Percentiles rank a stretch among this genome's conserved stretches.
Evolutionary conservation across 108 stramenopile genomes (phyloP).

Genomic region (Parmales sp.): DNA sequence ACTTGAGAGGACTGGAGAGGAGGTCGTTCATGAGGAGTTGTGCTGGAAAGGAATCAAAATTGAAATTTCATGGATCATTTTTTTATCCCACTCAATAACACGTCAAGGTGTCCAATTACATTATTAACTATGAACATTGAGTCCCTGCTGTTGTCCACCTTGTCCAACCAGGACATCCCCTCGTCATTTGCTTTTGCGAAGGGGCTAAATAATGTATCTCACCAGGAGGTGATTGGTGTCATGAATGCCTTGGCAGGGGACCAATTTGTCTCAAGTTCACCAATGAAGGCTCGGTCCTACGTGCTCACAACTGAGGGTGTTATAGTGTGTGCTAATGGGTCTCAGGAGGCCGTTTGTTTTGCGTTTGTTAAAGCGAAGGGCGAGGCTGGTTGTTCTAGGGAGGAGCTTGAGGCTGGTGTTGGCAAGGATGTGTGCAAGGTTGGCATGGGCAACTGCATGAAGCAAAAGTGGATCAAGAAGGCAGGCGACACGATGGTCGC

Average conservation of each 20-base stretch:
- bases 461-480: conserved; percentile 84
- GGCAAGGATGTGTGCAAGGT: conserved; percentile 77
- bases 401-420: conserved; percentile 51
- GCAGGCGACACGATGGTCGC: conserved; percentile 58
- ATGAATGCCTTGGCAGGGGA: conserved; percentile 75
- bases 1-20: too few relatives aligned
- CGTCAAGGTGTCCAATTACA: too few relatives aligned
- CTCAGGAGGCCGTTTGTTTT: conserved; percentile 71
- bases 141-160: too few relatives aligned
- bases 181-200: too few relatives aligned
- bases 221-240: conserved; percentile 64
- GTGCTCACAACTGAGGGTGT: conserved; percentile 61
- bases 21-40: too few relatives aligned
- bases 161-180: too few relatives aligned
- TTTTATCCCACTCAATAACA: too few relatives aligned
- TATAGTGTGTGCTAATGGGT: conserved; percentile 55
- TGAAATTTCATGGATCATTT: too few relatives aligned
- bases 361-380: conserved; percentile 56
- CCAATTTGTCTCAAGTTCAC: conserved; percentile 53
- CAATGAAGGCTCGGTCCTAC: conserved; percentile 50
- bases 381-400: conserved; percentile 31
- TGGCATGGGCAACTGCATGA: conserved; percentile 88
- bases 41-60: too few relatives aligned
- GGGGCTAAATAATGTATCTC: too few relatives aligned
- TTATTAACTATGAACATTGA: too few relatives aligned